Evolutionary conservation across 2,329 filamentous ascomycete species (phyloP), one percentile per base, ranked within the genome.

Genomic region (Aspergillus sp.): DNA sequence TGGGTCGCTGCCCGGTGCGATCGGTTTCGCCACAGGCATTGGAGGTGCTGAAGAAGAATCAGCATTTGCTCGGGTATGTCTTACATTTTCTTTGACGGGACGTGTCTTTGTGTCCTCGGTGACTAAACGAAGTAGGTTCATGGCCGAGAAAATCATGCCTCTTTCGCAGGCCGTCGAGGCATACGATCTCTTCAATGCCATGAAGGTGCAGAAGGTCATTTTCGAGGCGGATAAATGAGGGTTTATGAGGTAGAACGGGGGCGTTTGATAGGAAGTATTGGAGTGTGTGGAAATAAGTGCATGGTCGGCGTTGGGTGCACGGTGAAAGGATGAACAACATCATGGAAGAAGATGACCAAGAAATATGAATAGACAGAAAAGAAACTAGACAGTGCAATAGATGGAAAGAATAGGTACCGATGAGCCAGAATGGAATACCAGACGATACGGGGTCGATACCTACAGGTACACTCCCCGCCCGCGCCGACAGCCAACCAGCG

Each of bases 111-210:
- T 49, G 11, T 31, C n/a, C 10, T 10, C 32, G 50, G 47, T 22
- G 31, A 46, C 66, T 75, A 65, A 71, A 57, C 36, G 31, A 45
- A 59, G 29, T 65, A 90, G 89, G 58, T 92, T 92, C 77, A 90
- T 92, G 88, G 87, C 88, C 52, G 87, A 91, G 61, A 87, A 89
- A 66, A 83, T 90, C 65, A 90, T 91, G 87, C 87, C 88, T 2
- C 78, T 91, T 46, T 81, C 81, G 5, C 79, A 88, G 55, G 89
- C 88, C 0, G 82, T 85, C 3, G 83, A 89, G 69, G 89, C 86
- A 47, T 92, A 91, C 69, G 83, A 88, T 9, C 76, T 90, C 26
- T 92, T 91, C 70, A 85, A 91, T 70, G 83, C 87, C 63, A 89
- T 88, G 84, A 85, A 88, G 75, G 88, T 83, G 20, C 88, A 91